Base-by-base conservation (phyloP, 768 basidiomycete species). In the Lactarius pseudohatsudake region DNA sequence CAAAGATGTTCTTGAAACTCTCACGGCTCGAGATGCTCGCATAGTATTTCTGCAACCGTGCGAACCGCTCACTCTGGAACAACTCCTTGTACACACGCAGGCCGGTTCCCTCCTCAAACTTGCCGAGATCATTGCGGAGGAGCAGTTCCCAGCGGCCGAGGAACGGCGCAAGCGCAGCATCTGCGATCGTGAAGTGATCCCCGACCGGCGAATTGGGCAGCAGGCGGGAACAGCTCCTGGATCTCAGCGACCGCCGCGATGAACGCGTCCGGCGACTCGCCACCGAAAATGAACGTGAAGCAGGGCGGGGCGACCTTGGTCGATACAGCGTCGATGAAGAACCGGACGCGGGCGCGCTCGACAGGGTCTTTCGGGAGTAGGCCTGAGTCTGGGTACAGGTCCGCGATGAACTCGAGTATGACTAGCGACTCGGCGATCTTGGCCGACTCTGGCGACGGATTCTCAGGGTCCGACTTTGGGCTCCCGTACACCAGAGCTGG, bases 401-500 rank as follows among this genome's bases (percentile, higher is more conserved):
- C 86, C 2, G 85, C 84, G 61, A 88, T 73, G 74, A 88, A 85
- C 71, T 89, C 86, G 61, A 87, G 76, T 58, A 88, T 81, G 41
- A 87, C 75, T 30, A 84, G 81, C 3, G 86, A 87, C 71, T 89
- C 87, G 3, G 84, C 77, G 66, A 89, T 69, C 71, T 87, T 87
- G 58, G 75, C 70, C 5, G 86, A 85, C 22, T 84, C 83, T 0
- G 82, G 78, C 2, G 86, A 83, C 0, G 88, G 86, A 0, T 78
- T 64, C 61, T 82, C 81, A 0, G 84, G 81, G 28, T 81, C 68
- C 22, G 81, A 81, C 22, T 78, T 76, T 11, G 86, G 83, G 0
- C 86, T 86, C 34, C 87, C 88, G 65, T 85, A 88, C 0, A 82
- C 75, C 26, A 89, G 74, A 0, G 85, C 85, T 20, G 87, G 85